Conservation (phyloP, 257 asterid genomes). For the Oldenlandia corymbosa region DNA sequence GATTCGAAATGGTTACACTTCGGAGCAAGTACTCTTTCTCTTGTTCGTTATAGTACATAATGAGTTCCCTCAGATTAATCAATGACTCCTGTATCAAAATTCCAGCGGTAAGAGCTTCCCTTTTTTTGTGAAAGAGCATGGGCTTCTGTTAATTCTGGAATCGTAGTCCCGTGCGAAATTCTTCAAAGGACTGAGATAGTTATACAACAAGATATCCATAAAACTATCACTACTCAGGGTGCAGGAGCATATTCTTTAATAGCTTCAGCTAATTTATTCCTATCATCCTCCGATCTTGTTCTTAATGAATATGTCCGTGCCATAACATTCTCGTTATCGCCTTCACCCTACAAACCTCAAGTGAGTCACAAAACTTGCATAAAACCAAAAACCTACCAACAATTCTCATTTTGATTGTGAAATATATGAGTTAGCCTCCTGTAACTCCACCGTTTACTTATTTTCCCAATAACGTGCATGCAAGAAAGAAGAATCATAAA, state of each 20-base stretch:
- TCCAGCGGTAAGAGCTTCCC: no score
- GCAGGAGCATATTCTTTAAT: conserved; percentile 82
- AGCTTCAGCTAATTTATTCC: conserved; percentile 70
- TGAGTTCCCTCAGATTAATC: not conserved
- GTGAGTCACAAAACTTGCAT: not conserved
- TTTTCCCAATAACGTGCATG: not conserved
- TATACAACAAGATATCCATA: conserved; percentile 36
- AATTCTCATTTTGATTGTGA: not conserved
- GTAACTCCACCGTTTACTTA: not conserved
- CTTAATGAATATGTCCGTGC: conserved; percentile 79
- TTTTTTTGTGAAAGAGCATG: not conserved
- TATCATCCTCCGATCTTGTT: conserved; percentile 62
- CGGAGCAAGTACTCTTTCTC: not conserved
- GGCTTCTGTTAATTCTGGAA: not conserved
- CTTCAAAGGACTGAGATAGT: conserved; percentile 12
- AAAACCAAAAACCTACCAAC: not conserved
- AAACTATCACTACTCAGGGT: conserved; percentile 23
- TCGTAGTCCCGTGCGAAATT: no score
- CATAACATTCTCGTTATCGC: conserved; percentile 39
- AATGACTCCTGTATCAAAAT: conserved; percentile 9
- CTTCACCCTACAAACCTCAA: conserved; percentile 36
- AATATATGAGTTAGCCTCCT: not conserved
- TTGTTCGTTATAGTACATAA: not conserved
- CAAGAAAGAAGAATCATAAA: not conserved
- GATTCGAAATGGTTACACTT: not conserved